Evolutionary conservation across 2,329 filamentous ascomycete species (phyloP), one percentile per base, ranked within the genome.

Genomic region (Diaporthe longicolla): DNA sequence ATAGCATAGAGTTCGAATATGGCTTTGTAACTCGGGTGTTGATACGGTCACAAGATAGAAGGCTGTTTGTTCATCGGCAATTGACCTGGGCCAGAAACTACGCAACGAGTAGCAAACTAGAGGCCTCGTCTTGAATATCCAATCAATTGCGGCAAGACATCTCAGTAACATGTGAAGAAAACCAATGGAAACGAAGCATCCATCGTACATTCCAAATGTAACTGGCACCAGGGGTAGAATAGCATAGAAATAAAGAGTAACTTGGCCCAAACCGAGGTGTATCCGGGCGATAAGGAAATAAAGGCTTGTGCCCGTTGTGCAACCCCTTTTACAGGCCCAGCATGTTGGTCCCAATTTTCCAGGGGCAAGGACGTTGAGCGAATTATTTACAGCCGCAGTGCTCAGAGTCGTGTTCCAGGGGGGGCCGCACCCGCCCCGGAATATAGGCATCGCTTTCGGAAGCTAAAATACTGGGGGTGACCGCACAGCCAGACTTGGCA

Each of bases 401-500:
- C 37, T 43, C 37, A 45, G 58, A 45, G 37, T 29, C 58, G 58
- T 29, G n/a, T 43, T 5, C 13, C n/a, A 29, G 11, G n/a, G 58
- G 37, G 15, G n/a, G 19, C 45, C 8, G 24, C 11, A 61, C 13
- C 57, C 58, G 58, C n/a, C 58, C 58, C 58, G 37, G 58, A 61
- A 45, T 61, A 45, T 61, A 61, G 58, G 58, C 58, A 45, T 61
- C 19, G 37, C 35, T 37, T 17, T 61, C n/a, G 58, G 58, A 29
- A 61, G 37, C 29, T 45, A 61, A 45, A 61, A 26, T 45, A 21
- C 24, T 45, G 58, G 58, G 24, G 58, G 24, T 37, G 24, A 29
- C 17, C 58, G 58, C 58, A 45, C 37, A 61, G 58, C 58, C 37
- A 45, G 58, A 45, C 58, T 61, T 45, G 58, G 57, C 58, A 37